phyloP scores from a whole-genome alignment of 192 early-diverging fungal species.

The Obelidium mucronatum region DNA sequence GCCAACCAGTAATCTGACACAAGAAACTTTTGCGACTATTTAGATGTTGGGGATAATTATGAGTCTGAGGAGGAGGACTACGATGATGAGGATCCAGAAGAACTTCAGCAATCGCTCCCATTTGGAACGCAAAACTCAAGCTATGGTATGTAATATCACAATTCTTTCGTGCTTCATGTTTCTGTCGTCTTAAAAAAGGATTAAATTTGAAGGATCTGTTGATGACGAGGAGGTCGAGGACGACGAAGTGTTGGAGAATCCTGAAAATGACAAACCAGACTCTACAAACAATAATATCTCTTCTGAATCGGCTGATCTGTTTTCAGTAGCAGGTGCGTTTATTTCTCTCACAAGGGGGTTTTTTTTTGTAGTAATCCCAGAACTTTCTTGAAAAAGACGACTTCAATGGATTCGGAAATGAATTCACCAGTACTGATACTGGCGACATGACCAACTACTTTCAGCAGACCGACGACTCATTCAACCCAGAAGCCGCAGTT shows the following conservation, averaged over 20 bases:
- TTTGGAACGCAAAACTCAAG: not conserved
- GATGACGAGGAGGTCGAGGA: not conserved
- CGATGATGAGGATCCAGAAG: not conserved
- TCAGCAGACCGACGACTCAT: not conserved
- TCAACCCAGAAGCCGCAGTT: not conserved
- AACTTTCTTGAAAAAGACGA: no score
- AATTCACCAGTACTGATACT: not conserved
- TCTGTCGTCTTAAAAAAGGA: not conserved
- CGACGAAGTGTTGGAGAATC: not conserved
- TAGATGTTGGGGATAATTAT: not conserved
- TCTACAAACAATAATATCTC: no score
- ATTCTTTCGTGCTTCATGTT: no score
- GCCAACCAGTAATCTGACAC: not conserved
- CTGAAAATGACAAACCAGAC: not conserved
- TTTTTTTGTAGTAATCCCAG: no score
- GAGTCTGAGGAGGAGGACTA: not conserved
- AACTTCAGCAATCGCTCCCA: not conserved
- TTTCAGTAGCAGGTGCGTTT: no score
- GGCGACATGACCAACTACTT: not conserved
- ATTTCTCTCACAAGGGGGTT: no score
- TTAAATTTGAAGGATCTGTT: not conserved
- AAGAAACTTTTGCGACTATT: not conserved
- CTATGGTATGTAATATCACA: not conserved
- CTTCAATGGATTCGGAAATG: not conserved
- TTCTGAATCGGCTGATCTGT: no score